Conservation (phyloP, 345 rosid species). For the Pseudoturritis turrita region DNA sequence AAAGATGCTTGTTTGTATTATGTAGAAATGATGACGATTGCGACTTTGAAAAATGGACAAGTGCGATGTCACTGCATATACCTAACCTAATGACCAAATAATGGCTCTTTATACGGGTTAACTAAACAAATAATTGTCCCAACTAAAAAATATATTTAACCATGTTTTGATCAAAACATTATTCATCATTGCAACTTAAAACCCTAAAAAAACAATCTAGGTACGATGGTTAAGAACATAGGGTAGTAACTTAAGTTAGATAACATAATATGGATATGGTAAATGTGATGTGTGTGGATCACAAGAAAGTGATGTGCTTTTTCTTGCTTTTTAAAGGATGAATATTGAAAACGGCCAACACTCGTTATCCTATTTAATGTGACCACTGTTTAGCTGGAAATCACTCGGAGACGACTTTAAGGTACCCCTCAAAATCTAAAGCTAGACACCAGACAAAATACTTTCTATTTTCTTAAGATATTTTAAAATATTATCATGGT, state of each 20-base stretch:
- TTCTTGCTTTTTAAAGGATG: not conserved
- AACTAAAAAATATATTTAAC: not conserved
- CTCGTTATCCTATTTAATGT: constrained; percentile 8
- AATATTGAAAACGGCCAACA: not conserved
- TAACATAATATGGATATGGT: not conserved
- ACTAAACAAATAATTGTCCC: not conserved
- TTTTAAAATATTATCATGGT: not conserved
- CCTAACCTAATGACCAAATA: not conserved
- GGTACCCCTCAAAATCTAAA: constrained; percentile 15
- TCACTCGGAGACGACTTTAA: constrained; percentile 17
- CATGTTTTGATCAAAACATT: not conserved
- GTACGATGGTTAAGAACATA: too few relatives aligned
- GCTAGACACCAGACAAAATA: constrained; percentile 10
- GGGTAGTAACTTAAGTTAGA: not conserved
- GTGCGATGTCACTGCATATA: not conserved
- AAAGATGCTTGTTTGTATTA: not conserved
- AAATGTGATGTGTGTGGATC: constrained; percentile 7
- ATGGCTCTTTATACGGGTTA: not conserved
- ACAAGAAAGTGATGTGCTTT: constrained; percentile 16
- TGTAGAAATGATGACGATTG: not conserved
- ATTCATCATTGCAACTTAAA: not conserved
- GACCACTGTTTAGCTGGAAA: constrained; percentile 29
- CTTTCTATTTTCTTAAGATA: constrained; percentile 4
- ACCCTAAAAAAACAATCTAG: not conserved
- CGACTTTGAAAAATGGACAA: not conserved